phyloP scores from a whole-genome alignment of 768 basidiomycete genomes.

The Suillus cothurnatus region DNA sequence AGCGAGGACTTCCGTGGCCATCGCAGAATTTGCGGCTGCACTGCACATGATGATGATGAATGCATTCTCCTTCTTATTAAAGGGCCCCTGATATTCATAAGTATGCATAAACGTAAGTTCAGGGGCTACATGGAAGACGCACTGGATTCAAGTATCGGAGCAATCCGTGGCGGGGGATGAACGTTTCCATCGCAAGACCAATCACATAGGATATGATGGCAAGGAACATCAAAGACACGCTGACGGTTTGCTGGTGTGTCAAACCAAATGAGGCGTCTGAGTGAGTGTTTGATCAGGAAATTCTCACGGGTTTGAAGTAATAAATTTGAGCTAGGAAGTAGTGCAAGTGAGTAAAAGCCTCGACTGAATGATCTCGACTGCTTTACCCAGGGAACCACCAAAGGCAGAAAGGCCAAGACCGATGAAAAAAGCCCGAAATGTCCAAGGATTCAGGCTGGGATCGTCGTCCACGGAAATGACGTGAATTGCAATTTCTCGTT shows the following conservation, averaged over 20 bases:
- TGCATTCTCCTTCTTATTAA: slow-evolving; percentile 62
- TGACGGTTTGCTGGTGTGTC: slow-evolving; percentile 48
- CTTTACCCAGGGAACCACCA: slow-evolving; percentile 49
- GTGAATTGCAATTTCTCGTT: slow-evolving; percentile 50
- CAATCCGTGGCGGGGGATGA: slow-evolving; percentile 47
- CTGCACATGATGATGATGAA: slow-evolving; percentile 61
- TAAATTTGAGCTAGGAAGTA: slow-evolving; percentile 51
- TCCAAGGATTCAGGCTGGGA: slow-evolving; percentile 30
- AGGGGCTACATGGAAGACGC: neutral
- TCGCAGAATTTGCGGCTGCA: slow-evolving; percentile 54
- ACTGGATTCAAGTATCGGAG: slow-evolving; percentile 56
- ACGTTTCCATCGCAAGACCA: slow-evolving; percentile 48
- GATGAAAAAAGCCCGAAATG: slow-evolving; percentile 52
- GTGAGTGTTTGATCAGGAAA: neutral
- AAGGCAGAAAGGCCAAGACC: slow-evolving; percentile 55
- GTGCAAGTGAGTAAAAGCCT: slow-evolving; percentile 6
- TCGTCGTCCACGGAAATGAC: slow-evolving; percentile 45
- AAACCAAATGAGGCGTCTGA: neutral
- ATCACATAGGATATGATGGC: slow-evolving; percentile 52
- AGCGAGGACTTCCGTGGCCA: slow-evolving; percentile 55
- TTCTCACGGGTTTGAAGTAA: slow-evolving; percentile 57
- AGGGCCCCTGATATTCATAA: slow-evolving; percentile 44
- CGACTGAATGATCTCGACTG: slow-evolving; percentile 8
- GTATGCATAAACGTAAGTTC: neutral
- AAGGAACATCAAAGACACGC: slow-evolving; percentile 55